Conservation (phyloP, 2,329 filamentous ascomycete genomes). For the Cyclaneusma minus region DNA sequence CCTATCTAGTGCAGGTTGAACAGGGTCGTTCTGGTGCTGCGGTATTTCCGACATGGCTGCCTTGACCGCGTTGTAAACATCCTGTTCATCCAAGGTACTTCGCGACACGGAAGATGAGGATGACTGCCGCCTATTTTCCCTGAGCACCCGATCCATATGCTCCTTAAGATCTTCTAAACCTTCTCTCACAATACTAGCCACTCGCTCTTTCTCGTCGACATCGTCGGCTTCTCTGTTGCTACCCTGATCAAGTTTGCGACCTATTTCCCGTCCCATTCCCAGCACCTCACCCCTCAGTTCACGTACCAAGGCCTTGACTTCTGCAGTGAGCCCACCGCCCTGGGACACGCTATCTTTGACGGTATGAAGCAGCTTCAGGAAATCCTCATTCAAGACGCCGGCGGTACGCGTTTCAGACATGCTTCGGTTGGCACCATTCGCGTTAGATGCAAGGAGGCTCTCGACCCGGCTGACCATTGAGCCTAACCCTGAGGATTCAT, state of each 20-base stretch:
- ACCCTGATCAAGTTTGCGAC: slow-evolving; percentile 66
- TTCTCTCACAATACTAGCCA: slow-evolving; percentile 64
- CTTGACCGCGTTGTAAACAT: slow-evolving; percentile 74
- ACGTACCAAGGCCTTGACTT: slow-evolving; percentile 80
- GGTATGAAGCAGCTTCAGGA: slow-evolving; percentile 66
- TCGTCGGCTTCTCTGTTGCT: slow-evolving; percentile 29
- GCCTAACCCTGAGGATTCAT: slow-evolving; percentile 18
- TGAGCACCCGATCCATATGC: slow-evolving; percentile 67
- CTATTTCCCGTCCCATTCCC: slow-evolving; percentile 86
- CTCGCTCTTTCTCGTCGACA: slow-evolving; percentile 47
- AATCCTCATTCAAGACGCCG: slow-evolving; percentile 57
- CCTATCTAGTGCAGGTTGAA: slow-evolving; percentile 41
- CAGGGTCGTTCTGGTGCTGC: slow-evolving; percentile 39
- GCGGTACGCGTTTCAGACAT: slow-evolving; percentile 21
- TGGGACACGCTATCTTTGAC: slow-evolving; percentile 87
- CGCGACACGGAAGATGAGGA: slow-evolving; percentile 45
- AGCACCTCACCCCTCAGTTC: slow-evolving; percentile 85
- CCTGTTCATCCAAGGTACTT: slow-evolving; percentile 58
- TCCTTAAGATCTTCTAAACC: slow-evolving; percentile 69
- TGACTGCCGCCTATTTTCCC: slow-evolving; percentile 58
- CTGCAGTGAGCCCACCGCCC: slow-evolving; percentile 75
- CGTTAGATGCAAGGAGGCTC: slow-evolving; percentile 11
- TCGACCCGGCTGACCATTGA: slow-evolving; percentile 16
- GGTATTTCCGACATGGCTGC: slow-evolving; percentile 46
- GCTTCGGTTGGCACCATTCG: slow-evolving; percentile 13